phyloP scores from a whole-genome alignment of 495 filamentous ascomycete genomes.

The Cercophora sp. region DNA sequence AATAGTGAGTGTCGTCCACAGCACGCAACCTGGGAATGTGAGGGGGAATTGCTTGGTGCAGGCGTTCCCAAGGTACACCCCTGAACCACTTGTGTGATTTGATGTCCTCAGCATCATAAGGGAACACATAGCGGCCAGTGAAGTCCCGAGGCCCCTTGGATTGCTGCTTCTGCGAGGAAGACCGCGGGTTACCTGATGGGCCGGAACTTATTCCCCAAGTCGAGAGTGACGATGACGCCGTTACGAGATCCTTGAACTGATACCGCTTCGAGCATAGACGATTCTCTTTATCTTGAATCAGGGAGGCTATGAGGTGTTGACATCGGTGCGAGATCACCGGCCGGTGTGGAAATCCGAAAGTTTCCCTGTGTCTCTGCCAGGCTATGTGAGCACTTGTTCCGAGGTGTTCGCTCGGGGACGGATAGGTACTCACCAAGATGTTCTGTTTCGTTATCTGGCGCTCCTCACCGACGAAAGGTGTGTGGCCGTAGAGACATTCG shows the following conservation, averaged over 20 bases:
- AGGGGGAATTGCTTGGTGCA: conserved; percentile 67
- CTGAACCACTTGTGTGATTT: conserved; percentile 72
- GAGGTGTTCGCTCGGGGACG: background rate
- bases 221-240: conserved; percentile 17
- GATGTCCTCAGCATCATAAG: conserved; percentile 74
- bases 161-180: background rate
- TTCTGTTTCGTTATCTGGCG: conserved; percentile 73
- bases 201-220: background rate
- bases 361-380: conserved; percentile 39
- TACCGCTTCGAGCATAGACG: conserved; percentile 75
- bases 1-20: conserved; percentile 83
- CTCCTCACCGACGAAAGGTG: conserved; percentile 81
- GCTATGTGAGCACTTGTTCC: no score
- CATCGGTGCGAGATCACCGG: conserved; percentile 56
- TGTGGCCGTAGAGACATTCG: conserved; percentile 89
- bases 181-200: background rate
- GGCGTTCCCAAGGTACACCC: conserved; percentile 61
- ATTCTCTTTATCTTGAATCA: conserved; percentile 72
- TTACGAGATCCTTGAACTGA: conserved; percentile 53
- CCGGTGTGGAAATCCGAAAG: conserved; percentile 61
- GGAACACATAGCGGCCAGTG: conserved; percentile 62
- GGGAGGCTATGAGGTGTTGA: conserved; percentile 66
- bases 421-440: conserved; percentile 67
- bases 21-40: conserved; percentile 66
- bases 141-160: conserved; percentile 28